Base-by-base conservation (phyloP, 1,139 yeast genomes). In the Debaryomycetaceae sp. region DNA sequence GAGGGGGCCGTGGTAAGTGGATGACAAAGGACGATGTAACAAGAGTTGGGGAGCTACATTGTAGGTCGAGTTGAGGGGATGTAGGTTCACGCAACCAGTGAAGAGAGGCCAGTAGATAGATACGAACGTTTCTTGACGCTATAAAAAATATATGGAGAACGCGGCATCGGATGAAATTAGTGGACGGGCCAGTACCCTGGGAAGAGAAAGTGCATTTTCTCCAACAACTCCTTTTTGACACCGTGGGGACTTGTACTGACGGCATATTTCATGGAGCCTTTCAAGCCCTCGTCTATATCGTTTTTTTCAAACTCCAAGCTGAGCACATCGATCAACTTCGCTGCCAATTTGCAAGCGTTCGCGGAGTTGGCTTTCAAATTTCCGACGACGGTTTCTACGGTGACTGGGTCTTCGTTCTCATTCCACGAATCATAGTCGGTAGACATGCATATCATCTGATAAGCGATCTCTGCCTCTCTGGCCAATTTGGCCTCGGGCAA, bases 361-460 rank as follows among this genome's bases (percentile, higher is more conserved):
- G 80, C 83, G 38, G 88, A 76, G 67, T 92, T 92, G 49, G 96
- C 95, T 58, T 79, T 79, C 60, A 92, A 75, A 62, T 92, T 88
- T 40, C 95, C 88, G 40, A 92, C 91, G 35, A 92, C 97, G 5
- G 95, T 86, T 65, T 91, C 97, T 14, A 94, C 98, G 9, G 98
- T 91, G 35, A 92, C 98, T 2, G 98, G 94, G 54, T 91, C 98
- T 58, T 83, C 97, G 42, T 78, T 81, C 54, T 86, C 96, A 58
- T 89, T 86, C 98, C 98, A 92, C 17, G 98, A 95, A 60, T 92
- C 98, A 64, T 94, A 92, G 64, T 94, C 98, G 14, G 98, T 92
- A 2, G 96, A 85, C 98, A 92, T 94, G 68, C 99, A 92, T 48
- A 92, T 79, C 97, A 92, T 92, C 65, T 91, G 98, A 66, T 94